Evolutionary conservation across 2,329 filamentous ascomycete species (phyloP).

Genomic region (Colletotrichum sidae): DNA sequence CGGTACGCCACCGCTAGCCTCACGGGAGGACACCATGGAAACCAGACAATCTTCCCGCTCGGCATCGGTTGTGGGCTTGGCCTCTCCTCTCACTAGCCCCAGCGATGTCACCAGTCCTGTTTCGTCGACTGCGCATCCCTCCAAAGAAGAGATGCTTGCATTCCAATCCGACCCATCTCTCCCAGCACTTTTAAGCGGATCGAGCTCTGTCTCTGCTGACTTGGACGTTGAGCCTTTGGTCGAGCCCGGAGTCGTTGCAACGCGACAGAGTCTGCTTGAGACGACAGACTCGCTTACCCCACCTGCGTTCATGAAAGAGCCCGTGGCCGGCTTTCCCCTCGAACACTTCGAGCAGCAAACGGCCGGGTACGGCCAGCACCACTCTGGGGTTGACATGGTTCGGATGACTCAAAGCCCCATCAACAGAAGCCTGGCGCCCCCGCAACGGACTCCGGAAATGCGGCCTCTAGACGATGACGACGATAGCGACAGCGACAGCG

Average conservation of each 20-base stretch:
- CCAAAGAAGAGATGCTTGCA: slow-evolving; percentile 59
- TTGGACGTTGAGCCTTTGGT: slow-evolving; percentile 70
- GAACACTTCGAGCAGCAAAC: slow-evolving; percentile 45
- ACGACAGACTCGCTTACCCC: slow-evolving; percentile 67
- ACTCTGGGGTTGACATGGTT: slow-evolving; percentile 40
- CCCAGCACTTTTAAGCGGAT: slow-evolving; percentile 71
- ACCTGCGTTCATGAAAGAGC: slow-evolving; percentile 61
- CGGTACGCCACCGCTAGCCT: slow-evolving; percentile 43
- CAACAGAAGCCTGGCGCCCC: slow-evolving; percentile 10
- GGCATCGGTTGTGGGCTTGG: slow-evolving; percentile 60
- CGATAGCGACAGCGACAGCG: slow-evolving; percentile 64
- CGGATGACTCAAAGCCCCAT: slow-evolving; percentile 32
- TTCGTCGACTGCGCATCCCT: slow-evolving; percentile 51
- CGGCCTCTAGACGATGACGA: slow-evolving; percentile 50
- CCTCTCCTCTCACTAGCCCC: slow-evolving; percentile 66
- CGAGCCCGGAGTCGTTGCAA: slow-evolving; percentile 58
- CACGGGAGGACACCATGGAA: slow-evolving; percentile 54
- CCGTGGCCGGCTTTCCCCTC: slow-evolving; percentile 59
- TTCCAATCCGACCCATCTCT: slow-evolving; percentile 74
- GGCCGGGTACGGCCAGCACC: slow-evolving; percentile 42
- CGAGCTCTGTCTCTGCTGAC: slow-evolving; percentile 73
- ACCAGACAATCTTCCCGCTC: slow-evolving; percentile 65
- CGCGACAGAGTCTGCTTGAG: slow-evolving; percentile 56
- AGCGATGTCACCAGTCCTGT: slow-evolving; percentile 65
- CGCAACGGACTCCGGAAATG: slow-evolving; percentile 31